These are phyloP conservation scores for Didymella segeticola DNA, from an alignment of 2,329 filamentous ascomycete genomes.

Conservation along the genomic window DNA sequence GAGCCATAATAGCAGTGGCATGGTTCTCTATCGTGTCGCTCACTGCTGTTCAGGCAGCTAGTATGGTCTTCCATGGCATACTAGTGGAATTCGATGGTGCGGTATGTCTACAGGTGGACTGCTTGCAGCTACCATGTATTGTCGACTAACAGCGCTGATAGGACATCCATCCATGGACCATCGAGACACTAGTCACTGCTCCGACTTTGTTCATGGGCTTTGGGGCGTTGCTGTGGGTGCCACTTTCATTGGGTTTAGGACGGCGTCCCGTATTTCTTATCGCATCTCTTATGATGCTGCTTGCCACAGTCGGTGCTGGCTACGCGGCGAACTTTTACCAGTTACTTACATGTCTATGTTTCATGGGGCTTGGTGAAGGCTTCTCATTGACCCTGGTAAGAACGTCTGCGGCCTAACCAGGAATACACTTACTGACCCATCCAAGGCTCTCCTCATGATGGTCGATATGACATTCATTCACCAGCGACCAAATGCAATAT, in stretches of 20 bases:
- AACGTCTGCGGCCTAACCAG: not conserved
- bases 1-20: conserved; percentile 26
- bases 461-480: conserved; percentile 52
- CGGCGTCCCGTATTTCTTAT: conserved; percentile 48
- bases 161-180: conserved; percentile 31
- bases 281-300: conserved; percentile 33
- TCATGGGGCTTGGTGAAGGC: conserved; percentile 46
- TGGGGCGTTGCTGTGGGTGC: conserved; percentile 49
- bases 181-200: conserved; percentile 35
- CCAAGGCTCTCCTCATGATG: conserved; percentile 46
- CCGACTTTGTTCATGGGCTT: conserved; percentile 47
- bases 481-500: conserved; percentile 46
- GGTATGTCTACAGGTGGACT: conserved; percentile 17
- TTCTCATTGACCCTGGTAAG: conserved; percentile 40
- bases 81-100: conserved; percentile 16
- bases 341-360: conserved; percentile 38
- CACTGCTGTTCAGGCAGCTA: conserved; percentile 27
- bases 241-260: conserved; percentile 48
- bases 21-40: conserved; percentile 24
- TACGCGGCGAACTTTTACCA: conserved; percentile 34
- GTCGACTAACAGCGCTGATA: conserved; percentile 3
- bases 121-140: not conserved
- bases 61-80: conserved; percentile 25
- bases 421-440: not conserved
- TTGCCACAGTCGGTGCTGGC: conserved; percentile 37